Conservation (phyloP, 179 eudicot genomes). For the Beta macrorhiza region DNA sequence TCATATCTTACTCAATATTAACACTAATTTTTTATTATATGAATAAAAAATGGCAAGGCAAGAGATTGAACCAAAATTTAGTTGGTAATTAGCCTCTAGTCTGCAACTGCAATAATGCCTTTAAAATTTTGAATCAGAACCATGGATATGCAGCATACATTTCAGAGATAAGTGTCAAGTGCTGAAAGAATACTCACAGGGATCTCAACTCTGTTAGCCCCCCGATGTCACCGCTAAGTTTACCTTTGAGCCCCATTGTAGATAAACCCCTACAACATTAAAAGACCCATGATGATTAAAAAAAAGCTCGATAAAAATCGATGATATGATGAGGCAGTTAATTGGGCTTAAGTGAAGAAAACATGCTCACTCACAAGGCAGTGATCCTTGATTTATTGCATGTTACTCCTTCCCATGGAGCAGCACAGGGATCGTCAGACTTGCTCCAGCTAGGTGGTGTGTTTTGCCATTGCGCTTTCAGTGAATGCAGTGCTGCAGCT, state of each 20-base stretch:
- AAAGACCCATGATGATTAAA: neutral
- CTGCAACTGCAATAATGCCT: no score
- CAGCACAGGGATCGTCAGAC: slow-evolving; percentile 79
- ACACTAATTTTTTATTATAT: no score
- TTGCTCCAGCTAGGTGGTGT: slow-evolving; percentile 79
- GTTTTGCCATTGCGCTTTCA: slow-evolving; percentile 68
- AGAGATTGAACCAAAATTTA: no score
- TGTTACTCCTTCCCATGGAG: slow-evolving; percentile 78
- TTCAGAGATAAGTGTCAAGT: neutral
- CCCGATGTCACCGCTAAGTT: slow-evolving; percentile 78
- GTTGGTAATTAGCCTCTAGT: no score
- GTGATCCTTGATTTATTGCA: slow-evolving; percentile 77
- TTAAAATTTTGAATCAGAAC: neutral
- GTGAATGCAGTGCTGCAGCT: slow-evolving; percentile 56
- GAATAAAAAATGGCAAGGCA: no score
- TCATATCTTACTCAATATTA: no score
- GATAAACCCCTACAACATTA: slow-evolving; percentile 64
- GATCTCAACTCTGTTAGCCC: slow-evolving; percentile 66
- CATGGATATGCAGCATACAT: neutral
- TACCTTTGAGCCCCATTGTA: slow-evolving; percentile 75
- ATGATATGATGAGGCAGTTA: neutral
- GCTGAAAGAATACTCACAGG: slow-evolving; percentile 49
- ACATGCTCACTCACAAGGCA: slow-evolving; percentile 65
- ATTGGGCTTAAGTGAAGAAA: neutral
- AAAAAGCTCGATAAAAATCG: neutral